Percentiles rank a stretch among this genome's conserved stretches.
Evolutionary conservation across 2,329 filamentous ascomycete species (phyloP).

Genomic region (Talaromyces marneffei): DNA sequence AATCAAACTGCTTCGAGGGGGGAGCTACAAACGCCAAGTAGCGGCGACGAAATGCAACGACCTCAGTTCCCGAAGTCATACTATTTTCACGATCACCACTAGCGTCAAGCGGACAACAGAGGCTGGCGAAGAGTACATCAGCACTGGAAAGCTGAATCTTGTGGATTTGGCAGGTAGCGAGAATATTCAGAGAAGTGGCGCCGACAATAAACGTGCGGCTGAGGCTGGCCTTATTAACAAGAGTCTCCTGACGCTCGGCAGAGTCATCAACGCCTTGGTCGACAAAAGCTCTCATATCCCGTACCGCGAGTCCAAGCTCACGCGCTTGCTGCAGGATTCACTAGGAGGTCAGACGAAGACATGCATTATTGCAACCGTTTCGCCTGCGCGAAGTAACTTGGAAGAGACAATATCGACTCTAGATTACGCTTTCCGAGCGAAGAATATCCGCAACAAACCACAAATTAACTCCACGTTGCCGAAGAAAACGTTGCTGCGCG

Average conservation of each 20-base stretch:
- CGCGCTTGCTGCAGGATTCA: conserved; percentile 89
- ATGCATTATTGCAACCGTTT: conserved; percentile 96
- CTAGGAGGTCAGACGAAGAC: conserved; percentile 93
- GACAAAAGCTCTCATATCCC: conserved; percentile 88
- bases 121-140: conserved; percentile 82
- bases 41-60: conserved; percentile 99
- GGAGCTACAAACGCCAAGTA: conserved; percentile 93
- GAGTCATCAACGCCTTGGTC: conserved; percentile 95
- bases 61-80: conserved; percentile 92
- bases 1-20: conserved; percentile 80
- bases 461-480: conserved; percentile 88
- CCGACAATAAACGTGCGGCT: conserved; percentile 93
- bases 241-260: conserved; percentile 85
- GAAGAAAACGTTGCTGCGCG: conserved; percentile 84
- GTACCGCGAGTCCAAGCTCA: conserved; percentile 89
- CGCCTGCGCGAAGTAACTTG: conserved; percentile 87
- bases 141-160: conserved; percentile 87
- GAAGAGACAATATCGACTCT: conserved; percentile 98
- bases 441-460: conserved; percentile 97
- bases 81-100: conserved; percentile 92
- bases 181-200: conserved; percentile 93
- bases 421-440: conserved; percentile 95
- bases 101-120: conserved; percentile 78
- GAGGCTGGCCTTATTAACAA: conserved; percentile 98
- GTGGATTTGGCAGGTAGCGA: conserved; percentile 96